Evolutionary conservation across 768 basidiomycete genomes (phyloP), one percentile per base, ranked within the genome.

Genomic region (Leccinum subgranulosum): DNA sequence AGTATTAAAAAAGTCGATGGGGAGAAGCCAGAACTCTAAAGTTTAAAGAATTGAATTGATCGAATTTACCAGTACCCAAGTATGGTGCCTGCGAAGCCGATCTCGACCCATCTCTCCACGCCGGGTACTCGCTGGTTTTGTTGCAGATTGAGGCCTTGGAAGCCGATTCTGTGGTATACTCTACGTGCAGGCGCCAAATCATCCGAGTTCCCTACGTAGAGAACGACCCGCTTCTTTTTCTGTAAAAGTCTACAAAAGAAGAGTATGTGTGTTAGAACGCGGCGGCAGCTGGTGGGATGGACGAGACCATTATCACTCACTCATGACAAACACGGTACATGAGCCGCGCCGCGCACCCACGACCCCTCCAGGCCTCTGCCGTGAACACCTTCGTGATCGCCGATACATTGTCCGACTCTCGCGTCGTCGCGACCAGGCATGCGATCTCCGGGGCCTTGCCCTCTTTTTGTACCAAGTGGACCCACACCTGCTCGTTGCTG

Each of bases 311-410:
- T 2, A 6, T 23, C 6, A 79, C 82, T 59, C 65, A 86, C 81
- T 81, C 67, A 56, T 77, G 70, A 60, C 81, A 83, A 23, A 89
- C 86, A 7, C 75, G 73, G 3, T 84, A 76, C 0, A 87, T 78
- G 14, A 92, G 79, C 4, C 81, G 76, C 62, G 81, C 82, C 0
- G 90, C 90, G 61, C 79, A 86, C 1, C 84, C 81, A 0, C 68
- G 73, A 1, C 78, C 69, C 31, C 86, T 74, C 78, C 81, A 86
- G 1, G 62, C 39, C 0, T 79, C 76, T 46, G 79, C 72, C 0
- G 90, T 90, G 65, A 76, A 87, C 0, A 91, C 89, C 69, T 92
- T 92, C 49, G 86, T 86, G 47, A 92, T 84, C 0, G 86, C 81
- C 3, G 83, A 81, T 23, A 87, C 78, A 6, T 64, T 74, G 1